Conservation (phyloP, 2,329 filamentous ascomycete species). For the Kalmusia sp. region DNA sequence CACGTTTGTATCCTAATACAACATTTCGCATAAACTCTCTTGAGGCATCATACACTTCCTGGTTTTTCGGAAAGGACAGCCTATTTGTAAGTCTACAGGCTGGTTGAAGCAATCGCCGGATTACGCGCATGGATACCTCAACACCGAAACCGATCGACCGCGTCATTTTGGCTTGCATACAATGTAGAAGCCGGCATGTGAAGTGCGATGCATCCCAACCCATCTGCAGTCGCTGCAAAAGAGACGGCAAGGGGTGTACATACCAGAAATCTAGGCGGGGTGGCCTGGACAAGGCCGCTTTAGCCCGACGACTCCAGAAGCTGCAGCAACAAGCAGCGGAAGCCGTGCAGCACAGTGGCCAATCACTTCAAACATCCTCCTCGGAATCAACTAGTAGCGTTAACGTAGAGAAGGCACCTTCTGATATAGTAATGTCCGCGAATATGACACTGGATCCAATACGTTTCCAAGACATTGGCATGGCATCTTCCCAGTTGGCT, state of each 20-base stretch:
- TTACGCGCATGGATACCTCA: constrained; percentile 29
- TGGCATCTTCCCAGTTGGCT: constrained; percentile 16
- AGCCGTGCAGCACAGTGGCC: constrained; percentile 14
- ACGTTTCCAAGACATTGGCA: constrained; percentile 9
- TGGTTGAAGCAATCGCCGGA: too few species aligned
- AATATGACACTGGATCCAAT: constrained; percentile 8
- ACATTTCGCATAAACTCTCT: too few species aligned
- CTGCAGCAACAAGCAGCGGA: constrained; percentile 34
- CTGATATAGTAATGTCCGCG: not conserved
- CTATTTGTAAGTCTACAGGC: too few species aligned
- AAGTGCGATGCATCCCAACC: constrained; percentile 44
- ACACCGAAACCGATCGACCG: constrained; percentile 33
- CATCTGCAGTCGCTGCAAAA: constrained; percentile 36
- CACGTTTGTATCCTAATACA: too few species aligned
- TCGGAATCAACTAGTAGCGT: not conserved
- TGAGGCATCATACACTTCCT: too few species aligned
- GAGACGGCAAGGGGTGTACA: constrained; percentile 41
- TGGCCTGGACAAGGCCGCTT: constrained; percentile 41
- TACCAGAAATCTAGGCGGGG: constrained; percentile 44
- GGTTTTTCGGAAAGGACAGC: too few species aligned
- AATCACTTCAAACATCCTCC: not conserved
- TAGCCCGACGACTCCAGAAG: constrained; percentile 34
- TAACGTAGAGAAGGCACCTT: not conserved
- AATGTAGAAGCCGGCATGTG: constrained; percentile 42
- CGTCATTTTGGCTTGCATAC: constrained; percentile 40